Base-by-base conservation (phyloP, 83 land plant species). In the Larix sibirica region DNA sequence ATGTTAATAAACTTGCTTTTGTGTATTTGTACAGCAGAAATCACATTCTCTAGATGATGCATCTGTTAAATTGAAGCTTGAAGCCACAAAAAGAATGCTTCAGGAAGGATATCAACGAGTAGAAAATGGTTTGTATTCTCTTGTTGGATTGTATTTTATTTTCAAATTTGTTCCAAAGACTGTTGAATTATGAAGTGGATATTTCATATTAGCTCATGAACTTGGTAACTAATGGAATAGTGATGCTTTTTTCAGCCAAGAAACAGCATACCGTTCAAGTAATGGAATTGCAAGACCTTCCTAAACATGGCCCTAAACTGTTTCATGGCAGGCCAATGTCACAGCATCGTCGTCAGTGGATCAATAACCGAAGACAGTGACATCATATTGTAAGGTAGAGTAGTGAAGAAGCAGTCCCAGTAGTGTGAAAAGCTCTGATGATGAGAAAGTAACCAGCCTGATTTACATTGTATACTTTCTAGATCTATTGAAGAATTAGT, bases 51-150 rank as follows among this genome's bases (percentile, higher is more conserved):
- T 79, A 9, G 93, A 82, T 13, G 93, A 90, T 13, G 79, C 16
- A 26, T 77, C 84, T 33, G 82, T 89, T 3, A 82, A 54, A 36
- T 60, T 83, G 40, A 94, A 87, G 84, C 12, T 94, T 18, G 95
- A 92, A 73, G 89, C 89, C 6, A 64, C 93, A 20, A 94, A 90
- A 77, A 85, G 93, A 77, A 89, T 86, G 79, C 95, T 94, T n/a
- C 95, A 90, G 0, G 95, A 94, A 86, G 82, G 95, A 14, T 94
- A 94, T 70, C 96, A 90, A 82, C 81, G 81, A 86, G 93, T 90
- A 67, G 91, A 94, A 77, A 90, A 90, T 44, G 96, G 96, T 94
- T 31, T 42, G 84, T 81, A 82, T 38, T 26, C 68, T 62, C 4
- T 38, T 80, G 66, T 54, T 76, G 44, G 9, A 21, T 10, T 60